Conservation (phyloP, 768 basidiomycete genomes). For the Crassisporium funariophilum region DNA sequence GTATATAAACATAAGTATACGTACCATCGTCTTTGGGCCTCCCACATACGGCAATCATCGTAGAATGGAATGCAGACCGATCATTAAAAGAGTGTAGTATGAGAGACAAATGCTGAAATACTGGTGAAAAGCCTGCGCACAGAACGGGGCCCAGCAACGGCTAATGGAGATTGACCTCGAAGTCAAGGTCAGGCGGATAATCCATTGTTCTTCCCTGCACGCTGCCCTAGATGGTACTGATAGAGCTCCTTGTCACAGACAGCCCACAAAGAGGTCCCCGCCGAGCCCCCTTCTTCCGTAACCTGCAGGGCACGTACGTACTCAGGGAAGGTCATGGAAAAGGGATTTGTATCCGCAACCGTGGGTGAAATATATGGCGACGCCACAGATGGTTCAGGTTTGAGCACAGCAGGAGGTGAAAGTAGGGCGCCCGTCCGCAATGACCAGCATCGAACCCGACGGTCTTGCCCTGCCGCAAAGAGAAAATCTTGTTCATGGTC, state of each 20-base stretch:
- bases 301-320: constrained; percentile 54
- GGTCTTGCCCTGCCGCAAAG: constrained; percentile 72
- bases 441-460: constrained; percentile 69
- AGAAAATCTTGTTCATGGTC: constrained; percentile 60
- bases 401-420: too few species aligned
- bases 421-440: constrained; percentile 53
- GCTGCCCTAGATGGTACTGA: constrained; percentile 52
- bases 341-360: constrained; percentile 28
- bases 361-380: background rate
- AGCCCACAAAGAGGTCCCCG: constrained; percentile 53
- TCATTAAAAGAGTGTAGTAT: too few species aligned
- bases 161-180: background rate
- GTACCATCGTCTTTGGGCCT: too few species aligned
- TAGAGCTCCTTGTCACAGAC: constrained; percentile 46
- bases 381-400: constrained; percentile 5
- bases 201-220: background rate
- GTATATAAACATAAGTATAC: too few species aligned
- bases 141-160: too few species aligned
- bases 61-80: too few species aligned
- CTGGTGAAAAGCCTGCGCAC: too few species aligned
- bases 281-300: constrained; percentile 34
- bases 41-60: too few species aligned
- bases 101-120: too few species aligned
- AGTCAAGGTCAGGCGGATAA: background rate
- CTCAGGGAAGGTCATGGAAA: constrained; percentile 34